Evolutionary conservation across 345 rosid genomes (phyloP), one percentile per base, ranked within the genome.

Genomic region (Brassica carinata): DNA sequence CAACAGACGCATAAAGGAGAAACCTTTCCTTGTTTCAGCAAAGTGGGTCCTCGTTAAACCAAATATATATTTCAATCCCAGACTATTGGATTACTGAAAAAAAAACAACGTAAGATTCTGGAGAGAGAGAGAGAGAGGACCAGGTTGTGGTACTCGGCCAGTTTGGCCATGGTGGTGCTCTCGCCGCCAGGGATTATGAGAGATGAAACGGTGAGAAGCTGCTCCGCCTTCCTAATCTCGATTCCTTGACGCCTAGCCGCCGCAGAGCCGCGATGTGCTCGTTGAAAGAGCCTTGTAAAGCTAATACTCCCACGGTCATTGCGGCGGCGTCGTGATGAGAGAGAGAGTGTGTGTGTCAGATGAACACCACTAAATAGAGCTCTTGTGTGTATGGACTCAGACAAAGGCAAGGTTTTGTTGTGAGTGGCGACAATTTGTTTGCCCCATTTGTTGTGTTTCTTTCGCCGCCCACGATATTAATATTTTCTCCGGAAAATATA

Each of bases 81-180:
- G 10, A 43, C 9, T 17, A 69, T 67, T 36, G 17, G n/a, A n/a
- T 67, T 62, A 23, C 36, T 51, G 17, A n/a, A n/a, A n/a, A 5
- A 64, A 17, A 10, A 2, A 53, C 45, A 4, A 61, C 58, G 2
- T n/a, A 17, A 55, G 48, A 71, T 36, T 23, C 8, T n/a, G 36
- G 43, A n/a, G 48, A 31, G 11, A 76, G 61, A 61, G n/a, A n/a
- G n/a, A n/a, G n/a, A n/a, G n/a, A n/a, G n/a, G n/a, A n/a, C n/a
- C n/a, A n/a, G 88, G 77, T 92, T 91, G 75, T 96, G 96, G 74
- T 74, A 90, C 80, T 90, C 88, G n/a, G 99, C 98, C 73, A 96
- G 99, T 82, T 92, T 96, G 78, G 99, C 98, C 99, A 96, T 96
- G 82, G 98, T 92, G 84, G 98, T 96, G 89, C 99, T 96, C 84